Evolutionary conservation across 2,329 filamentous ascomycete genomes (phyloP).

Genomic region (Metarhizium rileyi): DNA sequence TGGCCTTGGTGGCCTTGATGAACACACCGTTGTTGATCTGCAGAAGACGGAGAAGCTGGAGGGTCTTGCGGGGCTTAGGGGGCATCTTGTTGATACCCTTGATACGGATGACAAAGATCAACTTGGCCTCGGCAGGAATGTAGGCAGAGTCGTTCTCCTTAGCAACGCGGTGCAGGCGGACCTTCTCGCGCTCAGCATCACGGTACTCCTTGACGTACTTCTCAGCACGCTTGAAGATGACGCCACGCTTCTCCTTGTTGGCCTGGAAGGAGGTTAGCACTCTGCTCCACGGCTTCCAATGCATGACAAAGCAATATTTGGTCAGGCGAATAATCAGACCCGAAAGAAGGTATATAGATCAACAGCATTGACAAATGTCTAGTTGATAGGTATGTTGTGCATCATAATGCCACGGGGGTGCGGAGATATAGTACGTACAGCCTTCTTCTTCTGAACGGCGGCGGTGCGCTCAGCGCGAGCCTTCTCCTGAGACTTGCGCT

Average conservation of each 20-base stretch:
- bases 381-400: conserved; percentile 84
- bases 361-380: conserved; percentile 93
- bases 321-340: conserved; percentile 62
- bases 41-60: conserved; percentile 97
- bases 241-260: conserved; percentile 96
- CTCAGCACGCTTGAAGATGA: conserved; percentile 99
- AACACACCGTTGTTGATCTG: conserved; percentile 99
- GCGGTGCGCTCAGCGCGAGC: conserved; percentile 80
- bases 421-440: conserved; percentile 56
- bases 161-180: conserved; percentile 80
- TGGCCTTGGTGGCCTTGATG: conserved; percentile 95
- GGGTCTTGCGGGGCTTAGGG: conserved; percentile 99
- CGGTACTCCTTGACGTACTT: conserved; percentile 99
- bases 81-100: conserved; percentile 99
- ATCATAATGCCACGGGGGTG: conserved; percentile 55
- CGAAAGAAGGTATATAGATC: conserved; percentile 96
- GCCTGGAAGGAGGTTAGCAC: conserved; percentile 43
- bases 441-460: conserved; percentile 77
- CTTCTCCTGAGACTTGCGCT: conserved; percentile 99
- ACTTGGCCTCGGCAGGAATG: conserved; percentile 87
- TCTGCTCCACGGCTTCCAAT: neutral
- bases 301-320: conserved; percentile 9
- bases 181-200: conserved; percentile 95
- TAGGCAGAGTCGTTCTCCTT: conserved; percentile 92
- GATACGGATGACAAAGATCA: conserved; percentile 97